These are phyloP conservation scores for Colletotrichum eleusines DNA, from an alignment of 2,329 filamentous ascomycete genomes.

Conservation along the genomic window DNA sequence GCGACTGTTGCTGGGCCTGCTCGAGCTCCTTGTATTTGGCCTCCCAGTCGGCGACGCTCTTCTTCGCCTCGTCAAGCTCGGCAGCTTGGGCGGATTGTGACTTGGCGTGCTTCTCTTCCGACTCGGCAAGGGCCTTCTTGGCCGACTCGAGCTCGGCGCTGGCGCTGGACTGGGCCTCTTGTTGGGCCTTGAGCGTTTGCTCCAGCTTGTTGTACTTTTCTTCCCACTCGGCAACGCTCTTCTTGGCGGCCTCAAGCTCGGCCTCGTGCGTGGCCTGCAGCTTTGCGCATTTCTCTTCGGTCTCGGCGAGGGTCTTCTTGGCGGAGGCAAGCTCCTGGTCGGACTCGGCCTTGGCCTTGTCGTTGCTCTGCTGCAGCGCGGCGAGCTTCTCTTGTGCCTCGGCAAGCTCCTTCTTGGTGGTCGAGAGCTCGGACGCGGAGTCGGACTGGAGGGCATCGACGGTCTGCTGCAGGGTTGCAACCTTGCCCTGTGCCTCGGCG, in stretches of 20 bases:
- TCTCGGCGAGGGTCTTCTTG: slow-evolving; percentile 42
- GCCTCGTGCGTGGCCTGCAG: slow-evolving; percentile 45
- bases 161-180: slow-evolving; percentile 47
- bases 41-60: slow-evolving; percentile 46
- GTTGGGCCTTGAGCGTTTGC: slow-evolving; percentile 48
- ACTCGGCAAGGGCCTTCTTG: slow-evolving; percentile 39
- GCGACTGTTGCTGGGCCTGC: slow-evolving; percentile 25
- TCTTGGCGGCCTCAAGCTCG: slow-evolving; percentile 43
- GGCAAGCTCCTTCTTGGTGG: slow-evolving; percentile 48
- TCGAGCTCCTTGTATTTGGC: slow-evolving; percentile 44
- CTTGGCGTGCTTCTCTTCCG: slow-evolving; percentile 44
- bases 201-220: slow-evolving; percentile 43
- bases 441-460: slow-evolving; percentile 46
- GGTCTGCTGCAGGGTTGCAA: slow-evolving; percentile 36
- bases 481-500: slow-evolving; percentile 47
- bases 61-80: slow-evolving; percentile 47
- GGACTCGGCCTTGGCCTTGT: slow-evolving; percentile 47
- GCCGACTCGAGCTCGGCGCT: slow-evolving; percentile 36
- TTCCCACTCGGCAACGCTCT: slow-evolving; percentile 44
- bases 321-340: slow-evolving; percentile 45
- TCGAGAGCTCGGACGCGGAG: slow-evolving; percentile 46
- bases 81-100: slow-evolving; percentile 47
- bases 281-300: slow-evolving; percentile 44
- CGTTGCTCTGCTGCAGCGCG: slow-evolving; percentile 45
- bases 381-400: slow-evolving; percentile 41